Evolutionary conservation across 768 basidiomycete species (phyloP).

Genomic region (Agaricus bisporus): DNA sequence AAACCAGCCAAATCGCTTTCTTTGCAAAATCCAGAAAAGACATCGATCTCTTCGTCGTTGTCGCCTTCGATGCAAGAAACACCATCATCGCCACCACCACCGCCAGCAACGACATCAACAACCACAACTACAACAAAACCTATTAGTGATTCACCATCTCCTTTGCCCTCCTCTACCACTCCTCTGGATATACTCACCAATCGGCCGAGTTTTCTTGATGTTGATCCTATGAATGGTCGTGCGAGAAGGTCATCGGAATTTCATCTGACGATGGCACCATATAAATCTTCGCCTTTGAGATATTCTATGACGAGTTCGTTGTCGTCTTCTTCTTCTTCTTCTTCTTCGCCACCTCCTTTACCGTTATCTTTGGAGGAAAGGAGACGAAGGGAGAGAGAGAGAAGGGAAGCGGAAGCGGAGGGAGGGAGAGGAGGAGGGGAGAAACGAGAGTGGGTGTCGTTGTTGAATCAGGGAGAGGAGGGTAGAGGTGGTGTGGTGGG

Average conservation of each 20-base stretch:
- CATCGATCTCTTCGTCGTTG: no score
- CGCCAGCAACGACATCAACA: neutral
- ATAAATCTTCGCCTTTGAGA: constrained; percentile 1
- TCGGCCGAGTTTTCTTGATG: constrained; percentile 6
- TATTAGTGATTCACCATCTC: neutral
- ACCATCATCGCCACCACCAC: neutral
- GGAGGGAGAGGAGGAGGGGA: neutral
- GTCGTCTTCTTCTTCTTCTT: neutral
- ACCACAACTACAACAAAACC: neutral
- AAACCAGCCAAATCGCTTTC: constrained; percentile 5
- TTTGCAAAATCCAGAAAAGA: neutral
- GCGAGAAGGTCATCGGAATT: constrained; percentile 4
- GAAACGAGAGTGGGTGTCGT: neutral
- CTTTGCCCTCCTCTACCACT: neutral
- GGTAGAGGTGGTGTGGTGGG: no score
- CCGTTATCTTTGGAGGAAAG: neutral
- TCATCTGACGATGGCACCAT: neutral
- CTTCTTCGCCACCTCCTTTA: neutral
- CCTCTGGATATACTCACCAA: neutral
- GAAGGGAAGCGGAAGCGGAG: neutral
- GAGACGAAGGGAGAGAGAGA: neutral
- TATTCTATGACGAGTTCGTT: neutral
- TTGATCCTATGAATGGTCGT: constrained; percentile 3
- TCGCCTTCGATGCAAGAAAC: no score
- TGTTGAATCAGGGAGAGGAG: neutral